Evolutionary conservation across 2,329 filamentous ascomycete genomes (phyloP).

Genomic region (Cordyceps fumosorosea): DNA sequence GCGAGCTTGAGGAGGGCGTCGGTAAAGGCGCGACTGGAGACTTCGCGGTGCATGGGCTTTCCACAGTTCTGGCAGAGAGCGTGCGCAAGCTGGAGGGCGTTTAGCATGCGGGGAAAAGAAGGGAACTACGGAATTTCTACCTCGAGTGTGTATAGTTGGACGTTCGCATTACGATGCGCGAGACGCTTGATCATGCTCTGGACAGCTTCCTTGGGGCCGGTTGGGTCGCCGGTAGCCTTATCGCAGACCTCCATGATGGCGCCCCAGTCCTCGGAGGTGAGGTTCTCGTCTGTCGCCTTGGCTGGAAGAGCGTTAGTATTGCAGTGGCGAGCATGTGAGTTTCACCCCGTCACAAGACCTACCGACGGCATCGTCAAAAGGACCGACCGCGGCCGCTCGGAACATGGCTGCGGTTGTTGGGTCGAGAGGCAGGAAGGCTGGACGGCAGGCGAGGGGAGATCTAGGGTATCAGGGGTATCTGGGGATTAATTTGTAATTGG

Average conservation of each 20-base stretch:
- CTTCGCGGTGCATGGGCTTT: slow-evolving; percentile 76
- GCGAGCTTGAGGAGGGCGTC: slow-evolving; percentile 87
- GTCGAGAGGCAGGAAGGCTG: not conserved
- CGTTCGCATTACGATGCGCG: slow-evolving; percentile 90
- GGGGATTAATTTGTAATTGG: not conserved
- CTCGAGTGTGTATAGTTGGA: slow-evolving; percentile 91
- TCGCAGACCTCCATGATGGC: slow-evolving; percentile 60
- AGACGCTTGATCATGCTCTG: slow-evolving; percentile 87
- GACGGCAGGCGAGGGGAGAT: not conserved
- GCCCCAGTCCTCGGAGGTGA: slow-evolving; percentile 72
- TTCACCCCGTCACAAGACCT: slow-evolving; percentile 25
- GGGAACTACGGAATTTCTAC: slow-evolving; percentile 31
- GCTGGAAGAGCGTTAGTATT: slow-evolving; percentile 31
- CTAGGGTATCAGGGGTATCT: not conserved
- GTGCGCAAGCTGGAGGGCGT: slow-evolving; percentile 63
- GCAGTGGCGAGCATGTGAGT: not conserved
- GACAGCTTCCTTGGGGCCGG: slow-evolving; percentile 73
- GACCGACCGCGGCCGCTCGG: slow-evolving; percentile 49
- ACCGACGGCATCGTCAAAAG: slow-evolving; percentile 56
- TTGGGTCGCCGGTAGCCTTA: slow-evolving; percentile 47
- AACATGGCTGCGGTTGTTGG: slow-evolving; percentile 42
- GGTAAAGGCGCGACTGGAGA: slow-evolving; percentile 87
- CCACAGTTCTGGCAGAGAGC: slow-evolving; percentile 90
- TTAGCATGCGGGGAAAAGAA: slow-evolving; percentile 13
- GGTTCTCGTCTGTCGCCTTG: slow-evolving; percentile 92